phyloP scores from a whole-genome alignment of 306 rosid species.

The Arachis stenosperma region DNA sequence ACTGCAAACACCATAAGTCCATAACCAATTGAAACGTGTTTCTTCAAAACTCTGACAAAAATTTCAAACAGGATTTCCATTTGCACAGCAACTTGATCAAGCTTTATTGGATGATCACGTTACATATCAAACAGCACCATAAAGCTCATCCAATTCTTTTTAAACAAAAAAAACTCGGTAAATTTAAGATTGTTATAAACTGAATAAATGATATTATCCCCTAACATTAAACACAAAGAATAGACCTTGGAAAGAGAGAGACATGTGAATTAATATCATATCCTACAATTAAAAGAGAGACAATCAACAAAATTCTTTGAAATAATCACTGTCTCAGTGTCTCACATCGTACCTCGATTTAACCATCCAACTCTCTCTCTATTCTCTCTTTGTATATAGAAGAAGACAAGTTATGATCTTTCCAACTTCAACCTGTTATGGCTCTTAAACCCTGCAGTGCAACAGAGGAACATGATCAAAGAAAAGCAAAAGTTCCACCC shows the following conservation, averaged over 20 bases:
- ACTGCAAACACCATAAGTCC: background rate
- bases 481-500: background rate
- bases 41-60: background rate
- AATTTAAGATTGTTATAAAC: background rate
- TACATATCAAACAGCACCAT: slow-evolving; percentile 1
- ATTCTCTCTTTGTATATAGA: slow-evolving; percentile 20
- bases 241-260: background rate
- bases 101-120: slow-evolving; percentile 22
- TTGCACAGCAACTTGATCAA: slow-evolving; percentile 27
- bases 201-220: background rate
- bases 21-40: slow-evolving; percentile 23
- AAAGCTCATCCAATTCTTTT: slow-evolving; percentile 5
- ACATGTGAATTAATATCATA: background rate
- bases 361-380: slow-evolving; percentile 6
- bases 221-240: background rate
- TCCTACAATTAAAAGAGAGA: slow-evolving; percentile 27
- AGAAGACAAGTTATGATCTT: slow-evolving; percentile 36
- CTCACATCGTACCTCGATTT: slow-evolving; percentile 43
- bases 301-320: slow-evolving; percentile 17
- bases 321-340: slow-evolving; percentile 28
- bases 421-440: slow-evolving; percentile 16
- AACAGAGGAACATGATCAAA: slow-evolving; percentile 11
- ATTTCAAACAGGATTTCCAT: slow-evolving; percentile 19
- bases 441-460: slow-evolving; percentile 22
- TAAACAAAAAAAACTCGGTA: background rate